Conservation (phyloP, 2,329 filamentous ascomycete species). For the Colletotrichum sp. region DNA sequence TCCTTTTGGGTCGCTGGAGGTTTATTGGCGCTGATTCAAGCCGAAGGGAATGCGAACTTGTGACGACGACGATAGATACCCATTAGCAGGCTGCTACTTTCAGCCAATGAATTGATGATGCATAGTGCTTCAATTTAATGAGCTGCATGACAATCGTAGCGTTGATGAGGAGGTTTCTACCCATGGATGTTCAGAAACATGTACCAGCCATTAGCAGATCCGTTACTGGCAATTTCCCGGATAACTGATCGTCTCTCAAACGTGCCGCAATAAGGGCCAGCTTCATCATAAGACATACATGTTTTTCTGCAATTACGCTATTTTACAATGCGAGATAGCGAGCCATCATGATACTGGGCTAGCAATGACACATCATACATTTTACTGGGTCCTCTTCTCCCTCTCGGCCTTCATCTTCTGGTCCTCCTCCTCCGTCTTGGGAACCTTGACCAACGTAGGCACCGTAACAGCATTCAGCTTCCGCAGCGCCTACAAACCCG, state of each 20-base stretch:
- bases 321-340: not conserved
- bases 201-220: not conserved
- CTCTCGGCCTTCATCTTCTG: slow-evolving; percentile 32
- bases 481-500: slow-evolving; percentile 31
- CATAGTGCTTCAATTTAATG: not conserved
- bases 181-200: rapidly evolving
- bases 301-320: not conserved
- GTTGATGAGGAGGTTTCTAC: not conserved
- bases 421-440: slow-evolving; percentile 39
- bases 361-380: not conserved
- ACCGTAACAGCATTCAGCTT: slow-evolving; percentile 41
- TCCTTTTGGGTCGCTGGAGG: not conserved
- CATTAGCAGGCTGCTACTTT: not conserved
- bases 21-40: not conserved
- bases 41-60: not conserved
- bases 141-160: not conserved
- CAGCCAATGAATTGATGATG: not conserved
- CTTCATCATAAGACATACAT: not conserved
- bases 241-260: not conserved
- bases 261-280: rapidly evolving
- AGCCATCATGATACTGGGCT: not conserved
- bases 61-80: not conserved
- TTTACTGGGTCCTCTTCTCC: slow-evolving; percentile 20
- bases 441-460: slow-evolving; percentile 36
- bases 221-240: not conserved